A percentile compares a stretch with the other conserved stretches of the same genome.
Evolutionary conservation across 2,329 filamentous ascomycete genomes (phyloP).

Genomic region (Trichoderma koningiopsis): DNA sequence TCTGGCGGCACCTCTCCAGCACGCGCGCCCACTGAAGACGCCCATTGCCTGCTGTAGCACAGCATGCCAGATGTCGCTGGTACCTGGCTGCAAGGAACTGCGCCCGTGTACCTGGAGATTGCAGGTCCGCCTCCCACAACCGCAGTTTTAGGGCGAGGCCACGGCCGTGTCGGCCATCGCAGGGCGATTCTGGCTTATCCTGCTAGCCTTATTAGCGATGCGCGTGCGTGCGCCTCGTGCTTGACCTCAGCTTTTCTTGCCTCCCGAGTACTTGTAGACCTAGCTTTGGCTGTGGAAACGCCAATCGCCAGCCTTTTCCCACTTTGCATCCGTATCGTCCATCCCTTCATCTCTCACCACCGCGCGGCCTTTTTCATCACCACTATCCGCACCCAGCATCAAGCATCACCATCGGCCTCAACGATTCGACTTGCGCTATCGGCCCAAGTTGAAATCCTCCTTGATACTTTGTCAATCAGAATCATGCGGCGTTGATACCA

Average conservation of each 20-base stretch:
- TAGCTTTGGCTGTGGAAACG: slow-evolving; percentile 4
- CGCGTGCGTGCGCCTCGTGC: slow-evolving; percentile 24
- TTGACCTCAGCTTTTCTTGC: slow-evolving; percentile 23
- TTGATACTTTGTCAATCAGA: neutral
- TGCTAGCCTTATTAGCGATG: slow-evolving; percentile 22
- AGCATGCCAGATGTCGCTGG: neutral
- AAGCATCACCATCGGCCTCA: slow-evolving; percentile 1
- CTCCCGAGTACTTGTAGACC: slow-evolving; percentile 1
- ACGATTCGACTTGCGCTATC: neutral
- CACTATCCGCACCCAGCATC: neutral
- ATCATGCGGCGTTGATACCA: slow-evolving; percentile 30
- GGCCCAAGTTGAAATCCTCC: neutral
- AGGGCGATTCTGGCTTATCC: slow-evolving; percentile 22
- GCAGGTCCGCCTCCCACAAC: neutral
- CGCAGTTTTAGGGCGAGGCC: slow-evolving; percentile 17
- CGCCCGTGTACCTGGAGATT: neutral
- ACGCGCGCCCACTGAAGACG: neutral
- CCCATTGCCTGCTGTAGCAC: neutral
- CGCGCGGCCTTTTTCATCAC: neutral
- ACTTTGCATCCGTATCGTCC: slow-evolving; percentile 6
- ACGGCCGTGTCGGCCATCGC: slow-evolving; percentile 6
- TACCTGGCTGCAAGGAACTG: neutral
- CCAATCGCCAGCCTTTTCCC: neutral
- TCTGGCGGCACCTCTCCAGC: slow-evolving; percentile 7
- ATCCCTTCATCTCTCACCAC: neutral